A percentile compares a stretch with the other conserved stretches of the same genome.
Evolutionary conservation across 2,329 filamentous ascomycete genomes (phyloP).

Genomic region (Penicillium sp.): DNA sequence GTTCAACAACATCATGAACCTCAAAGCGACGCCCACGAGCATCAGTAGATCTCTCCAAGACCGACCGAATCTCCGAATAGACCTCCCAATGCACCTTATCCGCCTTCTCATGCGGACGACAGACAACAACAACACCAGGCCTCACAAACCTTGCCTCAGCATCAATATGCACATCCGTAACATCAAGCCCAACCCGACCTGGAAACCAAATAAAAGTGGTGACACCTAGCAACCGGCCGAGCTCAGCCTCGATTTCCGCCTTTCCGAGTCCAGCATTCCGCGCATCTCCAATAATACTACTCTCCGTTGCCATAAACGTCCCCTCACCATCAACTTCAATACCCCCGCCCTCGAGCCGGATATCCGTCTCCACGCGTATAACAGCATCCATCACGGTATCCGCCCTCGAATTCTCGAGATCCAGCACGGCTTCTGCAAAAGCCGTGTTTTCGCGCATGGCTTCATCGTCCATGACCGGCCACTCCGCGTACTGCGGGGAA

Average conservation of each 20-base stretch:
- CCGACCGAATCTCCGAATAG: slow-evolving; percentile 24
- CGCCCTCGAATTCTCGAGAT: slow-evolving; percentile 11
- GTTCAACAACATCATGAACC: slow-evolving; percentile 29
- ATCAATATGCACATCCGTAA: slow-evolving; percentile 37
- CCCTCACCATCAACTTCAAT: slow-evolving; percentile 37
- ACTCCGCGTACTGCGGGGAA: slow-evolving; percentile 2
- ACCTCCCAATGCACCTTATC: slow-evolving; percentile 23
- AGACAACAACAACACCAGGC: slow-evolving; percentile 29
- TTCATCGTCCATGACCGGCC: slow-evolving; percentile 16
- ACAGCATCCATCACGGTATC: slow-evolving; percentile 8
- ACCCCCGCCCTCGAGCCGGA: slow-evolving; percentile 33
- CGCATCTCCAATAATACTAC: slow-evolving; percentile 31
- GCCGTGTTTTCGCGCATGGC: slow-evolving; percentile 15
- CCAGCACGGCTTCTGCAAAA: slow-evolving; percentile 17
- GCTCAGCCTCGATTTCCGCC: slow-evolving; percentile 25
- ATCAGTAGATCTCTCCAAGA: slow-evolving; percentile 22
- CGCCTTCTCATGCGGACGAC: slow-evolving; percentile 21
- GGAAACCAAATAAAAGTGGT: slow-evolving; percentile 35
- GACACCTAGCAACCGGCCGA: slow-evolving; percentile 28
- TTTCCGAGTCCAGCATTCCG: slow-evolving; percentile 29
- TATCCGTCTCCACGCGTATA: slow-evolving; percentile 15
- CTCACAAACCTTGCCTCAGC: slow-evolving; percentile 28
- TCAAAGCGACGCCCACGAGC: slow-evolving; percentile 24
- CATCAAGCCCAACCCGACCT: slow-evolving; percentile 29
- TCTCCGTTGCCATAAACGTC: slow-evolving; percentile 35